Evolutionary conservation across 140 eudicot species (phyloP), one percentile per base, ranked within the genome.

Genomic region (Bidens hawaiensis): DNA sequence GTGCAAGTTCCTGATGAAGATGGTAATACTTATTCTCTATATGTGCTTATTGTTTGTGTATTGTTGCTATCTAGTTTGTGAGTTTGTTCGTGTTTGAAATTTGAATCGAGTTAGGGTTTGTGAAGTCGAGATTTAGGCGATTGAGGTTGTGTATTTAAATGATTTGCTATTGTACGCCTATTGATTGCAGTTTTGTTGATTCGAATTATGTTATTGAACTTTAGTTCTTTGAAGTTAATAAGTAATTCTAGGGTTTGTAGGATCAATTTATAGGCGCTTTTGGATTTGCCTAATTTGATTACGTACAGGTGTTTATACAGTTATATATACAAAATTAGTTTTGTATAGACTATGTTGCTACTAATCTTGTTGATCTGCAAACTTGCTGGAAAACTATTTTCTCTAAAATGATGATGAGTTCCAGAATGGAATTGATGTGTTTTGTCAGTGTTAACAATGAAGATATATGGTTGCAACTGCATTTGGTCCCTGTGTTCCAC

Each of bases 1-100:
- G 95, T 88, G 22, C 97, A 88, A 83, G 89, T 83, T 40, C 95
- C 97, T 12, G 97, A 85, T 31, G 97, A 88, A 83, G 95, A 94
- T 68, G 97, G 97, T 88, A 26, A 12, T 16, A 4, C 34, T 21
- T 56, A 19, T 22, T 4, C 41, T 27, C 4, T 30, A 4, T 9
- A 0, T 46, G 34, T 19, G 16, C 36, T 43, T 74, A 15, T 42
- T 25, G 9, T 13, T 19, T 56, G 31, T 12, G 9, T 28, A 36
- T 66, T n/a, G n/a, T n/a, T n/a, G n/a, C n/a, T n/a, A n/a, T n/a
- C n/a, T n/a, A n/a, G n/a, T n/a, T n/a, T n/a, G 38, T 31, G 38
- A 31, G 10, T 31, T 31, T 31, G 8, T 5, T 31, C 38, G 38
- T 31, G 38, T n/a, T n/a, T n/a, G n/a, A n/a, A n/a, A n/a, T n/a